These are phyloP conservation scores for Plantago coronopus DNA, from an alignment of 305 asterid genomes.

Conservation along the genomic window DNA sequence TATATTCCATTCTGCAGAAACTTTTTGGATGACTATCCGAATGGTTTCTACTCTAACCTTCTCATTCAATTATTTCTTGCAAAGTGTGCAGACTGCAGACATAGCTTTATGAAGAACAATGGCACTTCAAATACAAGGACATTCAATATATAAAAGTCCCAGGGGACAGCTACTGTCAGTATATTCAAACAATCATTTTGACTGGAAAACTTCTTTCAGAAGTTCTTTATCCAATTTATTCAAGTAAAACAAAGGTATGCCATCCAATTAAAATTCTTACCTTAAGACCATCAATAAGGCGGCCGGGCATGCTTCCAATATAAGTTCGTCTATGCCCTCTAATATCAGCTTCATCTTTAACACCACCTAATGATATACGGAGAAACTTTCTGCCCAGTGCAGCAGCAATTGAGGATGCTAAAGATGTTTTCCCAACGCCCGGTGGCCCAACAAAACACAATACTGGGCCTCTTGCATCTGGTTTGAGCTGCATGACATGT, in stretches of 20 bases:
- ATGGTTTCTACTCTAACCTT: conserved; percentile 4
- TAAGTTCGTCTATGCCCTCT: conserved; percentile 98
- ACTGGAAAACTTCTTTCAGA: conserved; percentile 11
- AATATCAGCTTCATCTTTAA: conserved; percentile 96
- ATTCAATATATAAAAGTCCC: not conserved
- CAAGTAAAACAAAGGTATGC: conserved; percentile 15
- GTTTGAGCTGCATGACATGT: conserved; percentile 74
- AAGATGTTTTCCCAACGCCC: conserved; percentile 98
- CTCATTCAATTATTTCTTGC: conserved; percentile 4
- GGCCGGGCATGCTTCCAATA: conserved; percentile 99
- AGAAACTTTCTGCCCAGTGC: conserved; percentile 94
- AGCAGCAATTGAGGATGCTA: conserved; percentile 94
- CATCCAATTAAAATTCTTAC: conserved; percentile 34
- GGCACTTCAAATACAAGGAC: not conserved
- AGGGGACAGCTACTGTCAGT: not conserved
- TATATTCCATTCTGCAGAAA: conserved; percentile 4
- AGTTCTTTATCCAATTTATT: conserved; percentile 4
- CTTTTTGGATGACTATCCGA: not conserved
- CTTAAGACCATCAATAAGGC: conserved; percentile 97
- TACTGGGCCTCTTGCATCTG: conserved; percentile 97
- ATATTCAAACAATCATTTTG: conserved; percentile 13
- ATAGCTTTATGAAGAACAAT: not conserved
- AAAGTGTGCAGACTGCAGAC: conserved; percentile 3
- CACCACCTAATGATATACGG: conserved; percentile 98
- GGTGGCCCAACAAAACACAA: conserved; percentile 99